Base-by-base conservation (phyloP, 139 green algal genomes). In the Volvox reticuliferus region DNA sequence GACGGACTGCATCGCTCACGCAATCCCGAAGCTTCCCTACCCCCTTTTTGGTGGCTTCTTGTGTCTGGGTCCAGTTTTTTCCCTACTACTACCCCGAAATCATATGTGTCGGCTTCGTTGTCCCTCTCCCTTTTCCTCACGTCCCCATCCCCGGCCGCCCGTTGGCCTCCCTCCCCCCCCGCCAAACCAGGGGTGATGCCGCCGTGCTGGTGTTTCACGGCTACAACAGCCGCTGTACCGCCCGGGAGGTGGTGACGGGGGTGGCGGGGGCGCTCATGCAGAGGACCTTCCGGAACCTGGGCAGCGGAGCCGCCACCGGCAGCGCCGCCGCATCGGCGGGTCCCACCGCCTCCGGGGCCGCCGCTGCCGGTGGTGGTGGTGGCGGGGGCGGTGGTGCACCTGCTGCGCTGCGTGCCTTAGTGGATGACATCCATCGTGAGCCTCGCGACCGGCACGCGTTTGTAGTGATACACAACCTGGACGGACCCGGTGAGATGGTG, bases 401-500 rank as follows among this genome's bases (percentile, higher is more conserved):
- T 16, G 85, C 32, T 26, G 85, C 44, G 36, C 69, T 89, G 69
- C 85, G 85, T 19, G 88, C 92, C 12, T 63, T 96, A 63, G 36
- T 97, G 30, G 71, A 87, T 1, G 77, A 91, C 26, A 88, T 96
- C n/a, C 19, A 73, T 21, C 69, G 89, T 24, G 88, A 91, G 67
- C 36, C 86, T 1, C 24, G 28, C 20, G 82, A 87, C 26, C 92
- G 92, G 50, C 92, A 82, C 35, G 82, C 97, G 13, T 98, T 98
- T 79, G 82, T 99, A 6, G 61, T 98, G 1, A 50, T 99, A 19
- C 96, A 99, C 94, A 98, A 97, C 94, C 96, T 99, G 18, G 97
- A 99, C 76, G 97, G 97, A 0, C 95, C 95, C 73, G 94, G 94
- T 95, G 79, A 12, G 65, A 5, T 28, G 65, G 65, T 73, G 65